A percentile compares a stretch with the other conserved stretches of the same genome.
phyloP scores from a whole-genome alignment of 2,329 filamentous ascomycete species.

The Aureobasidium subglaciale region DNA sequence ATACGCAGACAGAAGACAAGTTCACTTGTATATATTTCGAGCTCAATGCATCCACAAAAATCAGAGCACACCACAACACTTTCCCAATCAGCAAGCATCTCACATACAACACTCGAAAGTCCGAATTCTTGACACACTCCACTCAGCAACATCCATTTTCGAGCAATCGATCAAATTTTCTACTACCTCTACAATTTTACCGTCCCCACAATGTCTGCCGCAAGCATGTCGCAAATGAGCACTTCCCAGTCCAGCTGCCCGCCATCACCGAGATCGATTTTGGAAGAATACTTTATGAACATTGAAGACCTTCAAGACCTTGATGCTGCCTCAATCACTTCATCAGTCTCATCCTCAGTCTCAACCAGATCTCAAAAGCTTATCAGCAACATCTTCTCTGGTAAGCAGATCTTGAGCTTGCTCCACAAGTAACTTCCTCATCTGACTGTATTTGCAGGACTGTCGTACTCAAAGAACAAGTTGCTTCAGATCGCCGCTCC shows the following conservation, averaged over 20 bases:
- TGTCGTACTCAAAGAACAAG: neutral
- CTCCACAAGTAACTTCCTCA: neutral
- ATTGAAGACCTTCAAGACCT: conserved; percentile 5
- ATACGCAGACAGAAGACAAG: too few species aligned
- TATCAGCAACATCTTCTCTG: neutral
- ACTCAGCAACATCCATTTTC: too few species aligned
- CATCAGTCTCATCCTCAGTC: neutral
- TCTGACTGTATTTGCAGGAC: neutral
- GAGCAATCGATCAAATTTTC: neutral
- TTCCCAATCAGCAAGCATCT: too few species aligned
- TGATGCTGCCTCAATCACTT: neutral
- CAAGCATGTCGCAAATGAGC: neutral
- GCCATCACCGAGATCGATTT: neutral
- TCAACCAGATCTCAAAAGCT: neutral
- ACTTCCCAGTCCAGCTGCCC: neutral
- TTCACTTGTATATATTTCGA: too few species aligned
- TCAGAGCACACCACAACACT: too few species aligned
- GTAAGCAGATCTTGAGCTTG: too few species aligned
- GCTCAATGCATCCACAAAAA: too few species aligned
- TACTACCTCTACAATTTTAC: neutral
- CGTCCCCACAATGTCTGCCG: neutral
- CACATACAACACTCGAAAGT: too few species aligned
- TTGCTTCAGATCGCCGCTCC: neutral
- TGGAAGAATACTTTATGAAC: conserved; percentile 2
- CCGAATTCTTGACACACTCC: too few species aligned